Evolutionary conservation across 2,329 filamentous ascomycete species (phyloP).

Genomic region (Zasmidium angulare): DNA sequence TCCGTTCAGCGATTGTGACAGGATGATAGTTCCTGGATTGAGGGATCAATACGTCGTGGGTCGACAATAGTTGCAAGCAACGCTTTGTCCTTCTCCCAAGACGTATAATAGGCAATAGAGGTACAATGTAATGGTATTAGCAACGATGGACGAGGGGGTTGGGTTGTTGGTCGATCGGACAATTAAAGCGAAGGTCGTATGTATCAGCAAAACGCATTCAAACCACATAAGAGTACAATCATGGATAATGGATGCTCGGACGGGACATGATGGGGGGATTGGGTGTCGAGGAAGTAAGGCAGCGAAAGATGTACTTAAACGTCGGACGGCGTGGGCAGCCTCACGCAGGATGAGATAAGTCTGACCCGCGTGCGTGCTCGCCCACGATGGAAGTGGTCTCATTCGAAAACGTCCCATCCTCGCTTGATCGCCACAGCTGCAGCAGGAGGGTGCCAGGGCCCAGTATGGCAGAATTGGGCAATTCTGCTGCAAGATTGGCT

Average conservation of each 20-base stretch:
- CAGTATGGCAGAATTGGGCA: conserved; percentile 14
- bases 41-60: background rate
- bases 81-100: no score
- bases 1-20: background rate
- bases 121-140: conserved; percentile 18
- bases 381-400: conserved; percentile 17
- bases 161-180: background rate
- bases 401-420: conserved; percentile 20
- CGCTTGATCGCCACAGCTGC: conserved; percentile 28
- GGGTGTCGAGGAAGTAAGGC: conserved; percentile 11
- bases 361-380: conserved; percentile 11
- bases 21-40: background rate
- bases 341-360: conserved; percentile 10
- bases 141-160: conserved; percentile 20
- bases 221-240: background rate
- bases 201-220: conserved; percentile 12
- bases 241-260: background rate
- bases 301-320: conserved; percentile 23
- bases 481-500: conserved; percentile 25
- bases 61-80: background rate
- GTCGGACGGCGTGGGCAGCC: background rate
- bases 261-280: background rate
- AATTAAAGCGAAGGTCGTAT: conserved; percentile 24
- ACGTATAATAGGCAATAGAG: conserved; percentile 1
- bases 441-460: conserved; percentile 8